A percentile compares a stretch with the other conserved stretches of the same genome.
Evolutionary conservation across 768 basidiomycete genomes (phyloP).

Genomic region (Mycena latifolia): DNA sequence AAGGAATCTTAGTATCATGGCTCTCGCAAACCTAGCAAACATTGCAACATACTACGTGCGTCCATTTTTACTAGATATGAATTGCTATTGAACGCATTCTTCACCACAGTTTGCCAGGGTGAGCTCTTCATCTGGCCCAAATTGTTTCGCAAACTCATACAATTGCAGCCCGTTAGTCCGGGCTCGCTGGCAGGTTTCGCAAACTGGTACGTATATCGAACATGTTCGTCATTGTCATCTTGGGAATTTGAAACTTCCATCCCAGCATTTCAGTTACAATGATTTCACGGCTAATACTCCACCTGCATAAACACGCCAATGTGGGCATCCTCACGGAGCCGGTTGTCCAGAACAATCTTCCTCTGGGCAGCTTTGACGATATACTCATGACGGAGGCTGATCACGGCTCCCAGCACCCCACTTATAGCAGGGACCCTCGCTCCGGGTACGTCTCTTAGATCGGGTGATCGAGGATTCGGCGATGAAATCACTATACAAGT

Average conservation of each 20-base stretch:
- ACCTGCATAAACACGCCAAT: slow-evolving; percentile 46
- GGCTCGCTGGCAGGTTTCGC: slow-evolving; percentile 8
- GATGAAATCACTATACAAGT: no score
- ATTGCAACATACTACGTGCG: slow-evolving; percentile 22
- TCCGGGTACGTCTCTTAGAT: no score
- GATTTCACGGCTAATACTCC: slow-evolving; percentile 53
- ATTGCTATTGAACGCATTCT: background rate
- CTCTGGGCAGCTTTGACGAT: background rate
- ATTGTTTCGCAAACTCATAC: no score
- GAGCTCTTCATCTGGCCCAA: background rate
- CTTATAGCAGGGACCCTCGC: no score
- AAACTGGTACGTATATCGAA: background rate
- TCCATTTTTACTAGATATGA: background rate
- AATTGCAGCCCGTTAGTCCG: background rate
- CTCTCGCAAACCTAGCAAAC: slow-evolving; percentile 12
- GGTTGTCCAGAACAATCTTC: background rate
- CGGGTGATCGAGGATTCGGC: no score
- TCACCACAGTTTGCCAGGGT: background rate
- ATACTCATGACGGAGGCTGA: background rate
- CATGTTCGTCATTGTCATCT: no score
- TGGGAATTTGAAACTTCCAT: no score
- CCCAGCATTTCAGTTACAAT: slow-evolving; percentile 40
- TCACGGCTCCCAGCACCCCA: no score
- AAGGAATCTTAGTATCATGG: background rate
- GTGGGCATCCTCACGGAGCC: background rate